Conservation (phyloP, 202 grass and related monocot species). For the Tripidium arundinaceum region DNA sequence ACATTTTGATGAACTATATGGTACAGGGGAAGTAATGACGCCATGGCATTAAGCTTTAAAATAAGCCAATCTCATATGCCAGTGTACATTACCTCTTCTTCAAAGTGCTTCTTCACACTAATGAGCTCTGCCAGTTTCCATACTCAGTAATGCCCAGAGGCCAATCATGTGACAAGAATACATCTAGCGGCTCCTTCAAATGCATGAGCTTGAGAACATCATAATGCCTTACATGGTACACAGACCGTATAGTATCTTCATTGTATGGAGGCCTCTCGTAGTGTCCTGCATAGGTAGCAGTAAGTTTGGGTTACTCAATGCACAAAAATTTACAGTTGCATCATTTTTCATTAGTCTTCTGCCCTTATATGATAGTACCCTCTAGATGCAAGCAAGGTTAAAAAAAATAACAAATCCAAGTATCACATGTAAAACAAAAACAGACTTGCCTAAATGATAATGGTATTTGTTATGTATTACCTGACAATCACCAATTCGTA, state of each 20-base stretch:
- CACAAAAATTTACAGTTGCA: slow-evolving; percentile 2
- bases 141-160: slow-evolving; percentile 91
- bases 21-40: background rate
- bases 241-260: slow-evolving; percentile 51
- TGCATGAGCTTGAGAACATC: slow-evolving; percentile 86
- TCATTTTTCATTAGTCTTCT: slow-evolving; percentile 9
- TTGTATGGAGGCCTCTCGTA: slow-evolving; percentile 80
- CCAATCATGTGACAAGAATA: slow-evolving; percentile 99
- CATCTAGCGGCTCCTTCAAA: slow-evolving; percentile 77
- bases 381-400: slow-evolving; percentile 19
- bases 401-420: slow-evolving; percentile 8
- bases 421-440: background rate
- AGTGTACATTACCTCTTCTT: slow-evolving; percentile 54
- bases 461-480: slow-evolving; percentile 66
- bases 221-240: slow-evolving; percentile 86
- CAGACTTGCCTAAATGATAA: slow-evolving; percentile 65
- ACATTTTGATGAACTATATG: background rate
- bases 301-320: slow-evolving; percentile 27
- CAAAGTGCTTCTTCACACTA: slow-evolving; percentile 41
- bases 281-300: slow-evolving; percentile 51
- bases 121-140: slow-evolving; percentile 71
- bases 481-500: slow-evolving; percentile 82
- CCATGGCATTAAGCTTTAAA: background rate
- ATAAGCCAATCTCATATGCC: slow-evolving; percentile 2
- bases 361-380: background rate